Evolutionary conservation across 2,329 filamentous ascomycete genomes (phyloP).

Genomic region (Cryphonectria naterciae): DNA sequence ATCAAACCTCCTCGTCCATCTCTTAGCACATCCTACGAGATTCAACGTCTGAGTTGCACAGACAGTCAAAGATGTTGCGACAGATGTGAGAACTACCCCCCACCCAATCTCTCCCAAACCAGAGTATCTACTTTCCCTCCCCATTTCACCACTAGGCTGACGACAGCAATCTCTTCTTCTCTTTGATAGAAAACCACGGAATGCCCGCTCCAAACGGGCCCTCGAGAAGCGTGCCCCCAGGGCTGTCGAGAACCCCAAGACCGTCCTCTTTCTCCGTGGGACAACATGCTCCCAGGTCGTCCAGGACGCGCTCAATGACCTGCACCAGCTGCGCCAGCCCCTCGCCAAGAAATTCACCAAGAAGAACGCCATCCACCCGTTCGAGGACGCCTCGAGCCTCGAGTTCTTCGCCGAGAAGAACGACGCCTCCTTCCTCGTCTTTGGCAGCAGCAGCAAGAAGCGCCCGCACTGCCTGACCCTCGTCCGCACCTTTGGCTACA

Average conservation of each 20-base stretch:
- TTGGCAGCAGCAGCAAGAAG: conserved; percentile 89
- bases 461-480: conserved; percentile 89
- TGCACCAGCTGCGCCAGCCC: conserved; percentile 83
- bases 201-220: conserved; percentile 90
- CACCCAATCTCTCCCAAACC: neutral
- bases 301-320: conserved; percentile 82
- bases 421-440: conserved; percentile 83
- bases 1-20: neutral
- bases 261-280: conserved; percentile 85
- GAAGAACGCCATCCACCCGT: conserved; percentile 94
- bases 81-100: conserved; percentile 53
- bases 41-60: neutral
- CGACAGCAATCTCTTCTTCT: neutral
- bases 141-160: neutral
- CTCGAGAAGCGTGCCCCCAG: conserved; percentile 94
- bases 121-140: too few species aligned
- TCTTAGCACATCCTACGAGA: neutral
- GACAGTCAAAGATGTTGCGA: conserved; percentile 48
- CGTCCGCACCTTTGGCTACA: conserved; percentile 80
- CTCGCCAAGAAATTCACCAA: conserved; percentile 91
- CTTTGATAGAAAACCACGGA: conserved; percentile 59
- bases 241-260: conserved; percentile 85
- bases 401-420: conserved; percentile 98
- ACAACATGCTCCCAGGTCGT: conserved; percentile 82
- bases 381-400: conserved; percentile 84